Percentiles rank a stretch among this genome's conserved stretches.
These are phyloP conservation scores for Meyerozyma elateridarum DNA, from an alignment of 1,139 yeast genomes.

Conservation along the genomic window DNA sequence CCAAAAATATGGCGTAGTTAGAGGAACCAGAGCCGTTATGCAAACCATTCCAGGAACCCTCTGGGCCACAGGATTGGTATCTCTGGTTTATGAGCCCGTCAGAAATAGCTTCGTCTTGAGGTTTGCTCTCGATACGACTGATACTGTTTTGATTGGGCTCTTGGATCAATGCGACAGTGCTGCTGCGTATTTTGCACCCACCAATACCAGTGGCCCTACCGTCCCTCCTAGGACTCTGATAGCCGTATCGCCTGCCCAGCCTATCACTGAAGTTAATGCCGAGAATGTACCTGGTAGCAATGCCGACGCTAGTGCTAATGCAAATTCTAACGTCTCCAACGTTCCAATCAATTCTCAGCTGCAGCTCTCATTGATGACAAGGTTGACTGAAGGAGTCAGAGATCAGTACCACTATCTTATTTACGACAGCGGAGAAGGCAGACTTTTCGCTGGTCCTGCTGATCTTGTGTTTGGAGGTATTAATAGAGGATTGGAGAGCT, in stretches of 20 bases:
- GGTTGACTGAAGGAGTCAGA: background rate
- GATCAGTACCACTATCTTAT: background rate
- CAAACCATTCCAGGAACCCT: slow-evolving; percentile 2
- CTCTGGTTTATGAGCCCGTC: slow-evolving; percentile 2
- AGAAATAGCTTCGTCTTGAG: slow-evolving; percentile 3
- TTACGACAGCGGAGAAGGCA: slow-evolving; percentile 1
- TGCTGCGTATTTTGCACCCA: background rate
- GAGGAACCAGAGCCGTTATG: background rate
- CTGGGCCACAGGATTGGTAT: slow-evolving; percentile 1
- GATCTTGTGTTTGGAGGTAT: slow-evolving; percentile 4
- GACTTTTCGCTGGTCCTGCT: slow-evolving; percentile 1
- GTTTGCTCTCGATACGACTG: slow-evolving; percentile 1
- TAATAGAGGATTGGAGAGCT: slow-evolving; percentile 3
- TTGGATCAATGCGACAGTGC: slow-evolving; percentile 3
- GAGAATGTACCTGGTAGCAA: background rate
- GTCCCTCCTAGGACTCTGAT: background rate
- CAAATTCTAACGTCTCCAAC: background rate
- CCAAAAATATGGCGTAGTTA: background rate
- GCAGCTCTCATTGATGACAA: background rate
- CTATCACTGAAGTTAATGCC: background rate
- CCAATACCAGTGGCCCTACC: background rate
- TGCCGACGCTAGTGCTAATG: background rate
- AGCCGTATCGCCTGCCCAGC: background rate
- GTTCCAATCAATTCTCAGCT: background rate
- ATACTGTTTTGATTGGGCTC: background rate